Evolutionary conservation across 768 basidiomycete genomes (phyloP).

Genomic region (Nidularia sp.): DNA sequence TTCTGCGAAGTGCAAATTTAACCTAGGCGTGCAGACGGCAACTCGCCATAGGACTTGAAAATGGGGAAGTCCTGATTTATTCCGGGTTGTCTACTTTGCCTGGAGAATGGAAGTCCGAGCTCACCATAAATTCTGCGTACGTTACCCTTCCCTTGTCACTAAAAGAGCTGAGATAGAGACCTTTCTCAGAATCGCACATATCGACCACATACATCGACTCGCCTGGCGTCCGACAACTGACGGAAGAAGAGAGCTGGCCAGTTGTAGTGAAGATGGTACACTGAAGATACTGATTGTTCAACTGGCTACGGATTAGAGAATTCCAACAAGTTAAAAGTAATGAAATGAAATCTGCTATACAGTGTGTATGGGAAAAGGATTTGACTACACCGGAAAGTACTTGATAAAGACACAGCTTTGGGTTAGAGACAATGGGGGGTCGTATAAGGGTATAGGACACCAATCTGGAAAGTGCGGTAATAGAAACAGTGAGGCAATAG

Average conservation of each 20-base stretch:
- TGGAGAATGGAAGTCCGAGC: conserved; percentile 41
- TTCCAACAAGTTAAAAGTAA: conserved; percentile 37
- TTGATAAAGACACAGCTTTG: conserved; percentile 65
- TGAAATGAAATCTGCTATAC: conserved; percentile 58
- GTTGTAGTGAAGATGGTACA: conserved; percentile 91
- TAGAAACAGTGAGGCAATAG: conserved; percentile 24
- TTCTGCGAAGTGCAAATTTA: background rate
- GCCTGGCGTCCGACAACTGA: conserved; percentile 63
- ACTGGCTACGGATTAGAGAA: conserved; percentile 41
- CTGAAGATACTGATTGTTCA: conserved; percentile 71
- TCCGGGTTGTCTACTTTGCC: conserved; percentile 24
- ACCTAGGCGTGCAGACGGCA: conserved; percentile 30
- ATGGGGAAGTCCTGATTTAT: conserved; percentile 69
- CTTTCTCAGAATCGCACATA: conserved; percentile 63
- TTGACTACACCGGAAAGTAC: conserved; percentile 35
- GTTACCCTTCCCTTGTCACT: no score
- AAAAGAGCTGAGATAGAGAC: no score
- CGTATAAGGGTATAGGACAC: conserved; percentile 72
- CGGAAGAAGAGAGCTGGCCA: conserved; percentile 57
- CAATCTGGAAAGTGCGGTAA: conserved; percentile 51
- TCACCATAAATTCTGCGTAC: background rate
- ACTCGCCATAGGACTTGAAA: conserved; percentile 84
- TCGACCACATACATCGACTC: conserved; percentile 74
- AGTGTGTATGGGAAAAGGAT: conserved; percentile 45
- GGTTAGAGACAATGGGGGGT: conserved; percentile 27